These are phyloP conservation scores for Tetraselmis striata DNA, from an alignment of 139 green algal species.

Conservation along the genomic window DNA sequence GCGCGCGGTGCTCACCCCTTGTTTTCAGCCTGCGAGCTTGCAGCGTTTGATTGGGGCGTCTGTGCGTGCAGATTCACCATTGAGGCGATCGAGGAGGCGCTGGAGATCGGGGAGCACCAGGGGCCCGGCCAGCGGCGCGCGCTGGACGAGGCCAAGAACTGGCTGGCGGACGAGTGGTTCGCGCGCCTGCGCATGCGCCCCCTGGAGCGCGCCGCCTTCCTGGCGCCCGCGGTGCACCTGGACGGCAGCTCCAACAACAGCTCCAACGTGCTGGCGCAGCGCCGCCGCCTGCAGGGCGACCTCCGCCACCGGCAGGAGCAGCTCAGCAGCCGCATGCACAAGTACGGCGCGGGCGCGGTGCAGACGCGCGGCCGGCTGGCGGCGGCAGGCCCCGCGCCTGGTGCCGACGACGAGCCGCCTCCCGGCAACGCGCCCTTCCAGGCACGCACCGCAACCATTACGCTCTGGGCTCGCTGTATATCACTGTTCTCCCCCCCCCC, in stretches of 20 bases:
- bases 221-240: constrained; percentile 19
- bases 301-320: not conserved
- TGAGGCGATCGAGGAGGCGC: constrained; percentile 26
- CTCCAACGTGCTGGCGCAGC: constrained; percentile 5
- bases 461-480: too few relatives aligned
- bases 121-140: not conserved
- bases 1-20: too few relatives aligned
- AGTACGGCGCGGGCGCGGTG: not conserved
- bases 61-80: not conserved
- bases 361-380: not conserved
- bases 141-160: constrained; percentile 21
- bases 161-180: constrained; percentile 25
- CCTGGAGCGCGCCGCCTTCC: constrained; percentile 4
- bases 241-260: constrained; percentile 40
- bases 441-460: too few relatives aligned
- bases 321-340: not conserved
- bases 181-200: constrained; percentile 8
- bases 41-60: too few relatives aligned
- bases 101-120: constrained; percentile 8
- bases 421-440: too few relatives aligned
- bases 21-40: too few relatives aligned
- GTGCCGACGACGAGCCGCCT: too few relatives aligned
- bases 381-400: not conserved
- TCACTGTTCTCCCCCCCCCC: too few relatives aligned
- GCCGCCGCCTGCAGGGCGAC: constrained; percentile 3